Base-by-base conservation (phyloP, 495 filamentous ascomycete genomes). In the Parathielavia hyrcaniae region DNA sequence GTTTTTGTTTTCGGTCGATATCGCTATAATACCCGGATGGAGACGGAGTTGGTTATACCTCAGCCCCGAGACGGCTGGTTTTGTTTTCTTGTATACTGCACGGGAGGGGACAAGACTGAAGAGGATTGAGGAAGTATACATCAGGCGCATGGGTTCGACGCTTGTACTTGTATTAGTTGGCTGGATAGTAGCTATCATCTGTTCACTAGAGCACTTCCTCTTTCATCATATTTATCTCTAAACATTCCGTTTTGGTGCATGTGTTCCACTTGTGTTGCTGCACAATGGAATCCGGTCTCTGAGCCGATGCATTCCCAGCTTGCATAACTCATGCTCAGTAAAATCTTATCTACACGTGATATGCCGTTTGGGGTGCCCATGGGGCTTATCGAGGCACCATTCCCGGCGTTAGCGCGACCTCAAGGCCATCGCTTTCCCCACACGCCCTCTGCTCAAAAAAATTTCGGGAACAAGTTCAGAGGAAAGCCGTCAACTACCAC, bases 401-500 rank as follows among this genome's bases (percentile, higher is more conserved):
- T 6, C 3, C 6, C 26, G 6, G 6, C 26, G 2, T 19, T 65
- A 62, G 63, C 56, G 63, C 53, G n/a, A 50, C 26, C 11, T 34
- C 38, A 44, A 62, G 47, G 20, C 38, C 36, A 58, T 30, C 38
- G n/a, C 12, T 55, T n/a, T 56, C 62, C 57, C 64, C 61, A 64
- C 64, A 62, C 35, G n/a, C 8, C 12, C 56, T 6, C 1, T 58
- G 58, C 40, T 30, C 35, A 49, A 58, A 64, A 65, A 67, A 66
- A 65, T 59, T 63, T 68, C 53, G 49, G 58, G 60, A 8, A 22
- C 51, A 30, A 50, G 47, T 53, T 48, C n/a, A n/a, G 14, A 44
- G 10, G 22, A 41, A 46, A 49, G 46, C 53, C 19, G 43, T 40
- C 50, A 38, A 58, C 51, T 39, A 52, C 19, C 50, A 56, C 46